Base-by-base conservation (phyloP, 495 filamentous ascomycete species). In the Thermochaetoides thermophila region DNA sequence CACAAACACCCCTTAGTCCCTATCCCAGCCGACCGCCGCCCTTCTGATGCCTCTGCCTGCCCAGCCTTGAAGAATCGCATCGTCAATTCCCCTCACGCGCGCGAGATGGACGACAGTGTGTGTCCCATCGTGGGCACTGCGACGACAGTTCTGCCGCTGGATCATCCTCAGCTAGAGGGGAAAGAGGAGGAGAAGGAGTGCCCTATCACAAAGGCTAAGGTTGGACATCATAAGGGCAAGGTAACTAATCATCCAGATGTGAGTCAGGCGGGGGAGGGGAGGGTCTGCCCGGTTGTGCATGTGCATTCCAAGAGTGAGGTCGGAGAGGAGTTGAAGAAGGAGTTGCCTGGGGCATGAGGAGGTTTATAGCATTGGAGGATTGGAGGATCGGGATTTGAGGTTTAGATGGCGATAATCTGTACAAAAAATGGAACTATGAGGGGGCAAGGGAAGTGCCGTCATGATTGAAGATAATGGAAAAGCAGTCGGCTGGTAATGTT, bases 171-270 rank as follows among this genome's bases (percentile, higher is more conserved):
- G 14, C 60, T 59, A 5, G 49, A 53, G 1, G 57, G 48, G 32
- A 54, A 50, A 33, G 42, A 37, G 6, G 60, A 62, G 38, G 60
- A 62, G 8, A 55, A 43, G 16, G 57, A 58, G 30, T 69, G 68
- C 40, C 64, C 64, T 5, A 52, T 71, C 26, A 67, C 63, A 17
- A 63, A 63, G 48, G 61, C 61, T 23, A 50, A 47, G 35, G 54
- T 64, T 1, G 60, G 56, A 9, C 60, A 64, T 29, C 60, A 64
- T 35, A 58, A 61, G 45, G 60, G 59, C 20, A 59, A 51, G 37
- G 43, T 65, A n/a, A 25, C 46, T 18, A 53, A 38, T 5, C 61
- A 63, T 31, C 61, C 61, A 7, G 49, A 43, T 14, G 40, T 63
- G 25, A 33, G 28, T 15, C 29, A 35, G 0, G 52, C 46, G 4